phyloP scores from a whole-genome alignment of 495 filamentous ascomycete genomes.

The Hypoxylon fuscum region DNA sequence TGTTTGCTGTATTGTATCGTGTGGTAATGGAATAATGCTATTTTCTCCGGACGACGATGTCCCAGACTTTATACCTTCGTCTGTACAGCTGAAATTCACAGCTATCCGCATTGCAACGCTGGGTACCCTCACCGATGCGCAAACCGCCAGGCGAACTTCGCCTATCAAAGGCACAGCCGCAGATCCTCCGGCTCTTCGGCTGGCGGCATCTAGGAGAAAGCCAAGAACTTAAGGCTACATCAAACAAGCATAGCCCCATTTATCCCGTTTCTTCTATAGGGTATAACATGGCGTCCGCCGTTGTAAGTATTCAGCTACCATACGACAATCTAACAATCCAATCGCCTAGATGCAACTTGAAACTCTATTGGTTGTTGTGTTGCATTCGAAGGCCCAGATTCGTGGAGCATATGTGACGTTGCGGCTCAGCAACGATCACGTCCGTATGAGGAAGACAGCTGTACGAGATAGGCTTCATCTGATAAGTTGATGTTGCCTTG shows the following conservation, averaged over 20 bases:
- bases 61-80: slow-evolving; percentile 6
- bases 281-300: no score
- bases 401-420: no score
- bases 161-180: slow-evolving; percentile 6
- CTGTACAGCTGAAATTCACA: background rate
- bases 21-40: background rate
- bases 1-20: background rate
- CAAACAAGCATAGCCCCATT: slow-evolving; percentile 10
- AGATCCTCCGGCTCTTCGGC: slow-evolving; percentile 26
- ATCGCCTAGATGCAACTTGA: no score
- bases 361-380: no score
- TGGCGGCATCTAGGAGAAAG: background rate
- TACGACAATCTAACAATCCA: no score
- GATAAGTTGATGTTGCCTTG: no score
- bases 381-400: no score
- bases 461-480: no score
- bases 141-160: background rate
- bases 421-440: no score
- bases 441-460: no score
- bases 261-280: slow-evolving; percentile 6
- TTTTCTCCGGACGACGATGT: background rate
- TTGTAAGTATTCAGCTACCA: no score
- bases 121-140: background rate
- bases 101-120: background rate
- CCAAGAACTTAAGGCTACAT: slow-evolving; percentile 23